phyloP scores from a whole-genome alignment of 1,284 basidiomycete species.

The Naganishia cerealis region DNA sequence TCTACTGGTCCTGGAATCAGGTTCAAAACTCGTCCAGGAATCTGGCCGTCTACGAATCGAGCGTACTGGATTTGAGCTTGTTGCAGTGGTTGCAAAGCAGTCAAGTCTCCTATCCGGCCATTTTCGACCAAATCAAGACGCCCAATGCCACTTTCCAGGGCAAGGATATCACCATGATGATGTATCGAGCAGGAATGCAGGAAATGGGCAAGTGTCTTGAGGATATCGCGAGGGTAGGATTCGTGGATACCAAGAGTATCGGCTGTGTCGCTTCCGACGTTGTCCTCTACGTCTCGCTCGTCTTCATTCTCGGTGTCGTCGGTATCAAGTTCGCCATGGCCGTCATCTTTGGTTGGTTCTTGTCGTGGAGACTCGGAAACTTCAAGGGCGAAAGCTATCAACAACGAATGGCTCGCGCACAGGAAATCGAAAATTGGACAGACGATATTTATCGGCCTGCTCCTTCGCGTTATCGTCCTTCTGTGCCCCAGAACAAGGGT shows the following conservation, averaged over 20 bases:
- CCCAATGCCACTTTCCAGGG: conserved; percentile 73
- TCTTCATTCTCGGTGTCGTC: conserved; percentile 97
- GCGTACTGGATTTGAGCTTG: conserved; percentile 82
- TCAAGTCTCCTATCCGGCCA: conserved; percentile 73
- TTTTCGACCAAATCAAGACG: conserved; percentile 76
- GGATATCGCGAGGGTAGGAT: conserved; percentile 83
- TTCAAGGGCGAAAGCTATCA: conserved; percentile 92
- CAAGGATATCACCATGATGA: conserved; percentile 79
- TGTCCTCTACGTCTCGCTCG: conserved; percentile 89
- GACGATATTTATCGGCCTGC: conserved; percentile 94
- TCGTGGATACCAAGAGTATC: conserved; percentile 88
- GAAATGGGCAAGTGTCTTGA: conserved; percentile 76
- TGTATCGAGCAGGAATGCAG: conserved; percentile 64
- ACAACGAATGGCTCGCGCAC: conserved; percentile 84
- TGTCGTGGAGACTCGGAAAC: conserved; percentile 87
- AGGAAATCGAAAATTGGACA: conserved; percentile 94
- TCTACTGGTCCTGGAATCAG: conserved; percentile 91
- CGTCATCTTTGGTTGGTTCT: conserved; percentile 95
- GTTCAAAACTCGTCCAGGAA: conserved; percentile 70
- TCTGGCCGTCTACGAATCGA: conserved; percentile 85
- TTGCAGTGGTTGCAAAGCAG: conserved; percentile 77
- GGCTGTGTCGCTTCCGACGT: conserved; percentile 94
- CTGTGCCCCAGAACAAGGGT: conserved; percentile 61
- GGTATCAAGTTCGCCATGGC: conserved; percentile 95
- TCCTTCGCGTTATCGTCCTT: conserved; percentile 81